phyloP scores from a whole-genome alignment of 805 yeast species.

The Kodamaea kaohsiungensis region DNA sequence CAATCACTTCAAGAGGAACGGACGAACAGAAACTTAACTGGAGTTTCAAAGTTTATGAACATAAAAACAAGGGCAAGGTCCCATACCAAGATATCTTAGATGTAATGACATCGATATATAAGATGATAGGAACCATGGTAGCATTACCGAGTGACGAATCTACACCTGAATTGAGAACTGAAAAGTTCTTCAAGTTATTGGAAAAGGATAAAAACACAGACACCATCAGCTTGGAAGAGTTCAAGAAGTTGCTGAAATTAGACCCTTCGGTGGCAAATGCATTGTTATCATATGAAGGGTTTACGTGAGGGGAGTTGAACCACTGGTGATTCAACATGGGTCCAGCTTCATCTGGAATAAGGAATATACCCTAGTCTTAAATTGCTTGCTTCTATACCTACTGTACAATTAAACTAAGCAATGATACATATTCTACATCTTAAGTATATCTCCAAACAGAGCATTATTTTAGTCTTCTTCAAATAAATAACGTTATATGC shows the following conservation, averaged over 20 bases:
- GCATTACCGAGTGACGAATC: conserved; percentile 83
- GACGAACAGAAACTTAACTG: conserved; percentile 82
- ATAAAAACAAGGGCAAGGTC: conserved; percentile 75
- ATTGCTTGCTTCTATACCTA: too few species aligned
- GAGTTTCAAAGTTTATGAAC: conserved; percentile 88
- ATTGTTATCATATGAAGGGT: conserved; percentile 75
- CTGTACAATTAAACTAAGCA: too few species aligned
- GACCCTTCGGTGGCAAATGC: conserved; percentile 80
- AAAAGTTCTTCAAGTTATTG: conserved; percentile 74
- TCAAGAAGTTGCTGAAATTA: conserved; percentile 73
- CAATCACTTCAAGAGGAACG: conserved; percentile 84
- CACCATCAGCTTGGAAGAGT: conserved; percentile 74
- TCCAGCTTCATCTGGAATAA: too few species aligned
- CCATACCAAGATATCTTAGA: conserved; percentile 75
- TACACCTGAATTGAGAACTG: conserved; percentile 86
- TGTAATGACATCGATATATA: conserved; percentile 81
- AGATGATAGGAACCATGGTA: conserved; percentile 96
- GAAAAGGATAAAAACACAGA: conserved; percentile 69
- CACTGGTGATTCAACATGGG: not conserved
- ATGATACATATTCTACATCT: too few species aligned
- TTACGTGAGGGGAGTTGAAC: conserved; percentile 47
- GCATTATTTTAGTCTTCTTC: too few species aligned
- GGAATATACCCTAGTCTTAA: too few species aligned
- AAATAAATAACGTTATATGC: too few species aligned
- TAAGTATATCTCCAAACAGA: too few species aligned